Conservation (phyloP, 352 stramenopile genomes). For the Phytophthora tubulina region DNA sequence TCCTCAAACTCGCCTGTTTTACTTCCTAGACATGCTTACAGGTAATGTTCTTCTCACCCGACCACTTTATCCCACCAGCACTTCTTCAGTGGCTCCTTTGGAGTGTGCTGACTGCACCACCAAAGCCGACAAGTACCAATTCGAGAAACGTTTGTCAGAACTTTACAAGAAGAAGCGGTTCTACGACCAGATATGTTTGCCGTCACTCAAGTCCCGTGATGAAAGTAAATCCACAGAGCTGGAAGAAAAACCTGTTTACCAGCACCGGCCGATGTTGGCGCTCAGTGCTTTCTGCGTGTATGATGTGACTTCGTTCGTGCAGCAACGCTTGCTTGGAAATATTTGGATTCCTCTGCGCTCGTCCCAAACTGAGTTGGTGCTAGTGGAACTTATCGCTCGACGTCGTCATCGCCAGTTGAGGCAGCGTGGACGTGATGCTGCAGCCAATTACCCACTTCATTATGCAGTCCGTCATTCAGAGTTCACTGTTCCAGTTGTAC, state of each 20-base stretch:
- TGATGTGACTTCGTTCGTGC: constrained; percentile 51
- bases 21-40: constrained; percentile 61
- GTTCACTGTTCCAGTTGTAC: constrained; percentile 47
- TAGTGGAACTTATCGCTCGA: constrained; percentile 62
- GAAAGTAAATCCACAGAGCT: too few relatives aligned
- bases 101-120: constrained; percentile 53
- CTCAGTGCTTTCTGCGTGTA: constrained; percentile 56
- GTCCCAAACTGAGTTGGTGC: constrained; percentile 35
- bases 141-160: constrained; percentile 48
- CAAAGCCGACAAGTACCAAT: constrained; percentile 58
- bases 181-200: constrained; percentile 41
- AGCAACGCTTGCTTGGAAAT: constrained; percentile 51
- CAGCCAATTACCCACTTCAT: constrained; percentile 63
- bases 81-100: constrained; percentile 48
- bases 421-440: constrained; percentile 53
- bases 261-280: constrained; percentile 40
- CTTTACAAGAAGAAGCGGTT: constrained; percentile 58
- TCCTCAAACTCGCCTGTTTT: constrained; percentile 56
- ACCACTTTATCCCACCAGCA: constrained; percentile 49
- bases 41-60: constrained; percentile 51
- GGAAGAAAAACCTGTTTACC: constrained; percentile 3
- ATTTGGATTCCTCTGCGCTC: constrained; percentile 61
- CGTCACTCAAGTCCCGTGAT: background rate
- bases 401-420: constrained; percentile 63
- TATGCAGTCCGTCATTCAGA: constrained; percentile 56